Evolutionary conservation across 345 rosid genomes (phyloP).

Genomic region (Ceriops tagal): DNA sequence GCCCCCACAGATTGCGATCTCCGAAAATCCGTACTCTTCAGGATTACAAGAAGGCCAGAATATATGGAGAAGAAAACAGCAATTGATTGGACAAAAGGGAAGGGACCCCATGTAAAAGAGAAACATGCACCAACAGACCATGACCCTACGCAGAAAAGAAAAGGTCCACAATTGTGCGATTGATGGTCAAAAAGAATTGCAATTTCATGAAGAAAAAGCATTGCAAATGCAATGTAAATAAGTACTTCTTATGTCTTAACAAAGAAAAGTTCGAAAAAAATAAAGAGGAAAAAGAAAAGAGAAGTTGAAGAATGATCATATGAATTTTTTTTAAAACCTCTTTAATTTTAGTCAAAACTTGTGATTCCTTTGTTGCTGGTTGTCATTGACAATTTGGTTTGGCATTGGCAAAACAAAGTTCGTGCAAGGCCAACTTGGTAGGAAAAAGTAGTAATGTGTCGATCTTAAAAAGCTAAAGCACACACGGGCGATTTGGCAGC

Average conservation of each 20-base stretch:
- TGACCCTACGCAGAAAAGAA: constrained; percentile 19
- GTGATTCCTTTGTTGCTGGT: constrained; percentile 39
- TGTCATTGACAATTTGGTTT: constrained; percentile 41
- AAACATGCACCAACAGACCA: constrained; percentile 22
- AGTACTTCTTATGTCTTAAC: constrained; percentile 17
- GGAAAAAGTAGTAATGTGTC: constrained; percentile 5
- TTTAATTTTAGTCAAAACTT: constrained; percentile 39
- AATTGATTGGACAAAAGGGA: constrained; percentile 37
- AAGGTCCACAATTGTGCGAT: constrained; percentile 25
- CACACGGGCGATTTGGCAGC: constrained; percentile 15
- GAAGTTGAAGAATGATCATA: constrained; percentile 11
- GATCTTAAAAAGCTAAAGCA: neutral
- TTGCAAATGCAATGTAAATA: constrained; percentile 16
- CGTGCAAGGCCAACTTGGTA: constrained; percentile 8
- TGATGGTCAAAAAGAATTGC: constrained; percentile 52
- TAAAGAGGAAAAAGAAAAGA: constrained; percentile 10
- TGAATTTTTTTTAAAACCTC: constrained; percentile 25
- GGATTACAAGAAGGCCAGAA: constrained; percentile 9
- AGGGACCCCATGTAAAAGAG: constrained; percentile 17
- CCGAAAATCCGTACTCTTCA: constrained; percentile 20
- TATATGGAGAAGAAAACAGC: constrained; percentile 14
- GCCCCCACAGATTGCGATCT: constrained; percentile 24
- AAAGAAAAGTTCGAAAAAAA: neutral
- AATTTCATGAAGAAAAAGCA: constrained; percentile 31
- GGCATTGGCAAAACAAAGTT: constrained; percentile 9